Evolutionary conservation across 176 grass and related monocot genomes (phyloP).

Genomic region (Oryza punctata): DNA sequence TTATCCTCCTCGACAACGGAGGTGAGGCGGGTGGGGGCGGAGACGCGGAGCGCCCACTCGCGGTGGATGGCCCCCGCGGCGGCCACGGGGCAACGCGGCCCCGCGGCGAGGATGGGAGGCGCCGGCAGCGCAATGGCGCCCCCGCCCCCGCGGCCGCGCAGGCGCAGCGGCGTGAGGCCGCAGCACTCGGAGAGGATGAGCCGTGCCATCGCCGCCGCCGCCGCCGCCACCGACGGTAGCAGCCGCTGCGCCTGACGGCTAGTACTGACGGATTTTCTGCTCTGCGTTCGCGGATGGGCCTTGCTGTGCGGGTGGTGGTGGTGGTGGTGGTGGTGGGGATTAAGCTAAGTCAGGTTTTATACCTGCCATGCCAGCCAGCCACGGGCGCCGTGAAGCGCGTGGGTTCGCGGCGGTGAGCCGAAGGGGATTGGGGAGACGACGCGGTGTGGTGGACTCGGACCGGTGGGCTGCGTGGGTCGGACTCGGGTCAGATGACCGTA

Average conservation of each 20-base stretch:
- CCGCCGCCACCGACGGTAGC: background rate
- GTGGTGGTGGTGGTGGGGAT: slow-evolving; percentile 11
- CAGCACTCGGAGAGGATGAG: slow-evolving; percentile 67
- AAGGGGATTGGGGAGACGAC: background rate
- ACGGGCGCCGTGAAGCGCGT: background rate
- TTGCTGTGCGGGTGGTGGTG: background rate
- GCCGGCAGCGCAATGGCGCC: slow-evolving; percentile 50
- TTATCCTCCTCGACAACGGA: slow-evolving; percentile 43
- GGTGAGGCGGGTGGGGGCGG: slow-evolving; percentile 48
- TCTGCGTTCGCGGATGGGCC: background rate
- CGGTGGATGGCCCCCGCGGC: slow-evolving; percentile 44
- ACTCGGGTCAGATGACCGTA: background rate
- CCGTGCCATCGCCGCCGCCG: slow-evolving; percentile 50
- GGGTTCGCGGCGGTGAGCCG: background rate
- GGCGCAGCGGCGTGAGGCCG: slow-evolving; percentile 61
- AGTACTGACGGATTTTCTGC: slow-evolving; percentile 25
- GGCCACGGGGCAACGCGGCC: slow-evolving; percentile 20
- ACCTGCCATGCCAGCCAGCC: background rate
- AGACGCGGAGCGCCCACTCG: slow-evolving; percentile 82
- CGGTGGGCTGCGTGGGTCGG: background rate
- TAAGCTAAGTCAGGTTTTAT: slow-evolving; percentile 18
- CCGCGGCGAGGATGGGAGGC: slow-evolving; percentile 36
- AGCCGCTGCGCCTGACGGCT: background rate
- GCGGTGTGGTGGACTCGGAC: slow-evolving; percentile 36
- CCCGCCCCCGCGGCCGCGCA: slow-evolving; percentile 27